A percentile compares a stretch with the other conserved stretches of the same genome.
Evolutionary conservation across 2,329 filamentous ascomycete species (phyloP).

Genomic region (Penicillium glabrum): DNA sequence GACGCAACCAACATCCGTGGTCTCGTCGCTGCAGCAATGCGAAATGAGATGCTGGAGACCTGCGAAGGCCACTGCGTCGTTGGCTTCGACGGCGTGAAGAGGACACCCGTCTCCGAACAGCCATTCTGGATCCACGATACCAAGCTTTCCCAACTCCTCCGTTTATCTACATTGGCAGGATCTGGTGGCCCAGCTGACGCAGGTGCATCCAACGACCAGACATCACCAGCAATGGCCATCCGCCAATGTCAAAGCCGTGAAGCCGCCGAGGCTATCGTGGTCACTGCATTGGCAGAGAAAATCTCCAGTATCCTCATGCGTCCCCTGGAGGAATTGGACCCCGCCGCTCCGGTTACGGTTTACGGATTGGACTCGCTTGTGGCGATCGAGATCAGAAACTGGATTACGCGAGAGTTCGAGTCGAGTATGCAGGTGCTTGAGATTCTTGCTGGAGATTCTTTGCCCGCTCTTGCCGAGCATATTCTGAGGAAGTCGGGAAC

Average conservation of each 20-base stretch:
- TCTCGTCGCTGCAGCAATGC: slow-evolving; percentile 22
- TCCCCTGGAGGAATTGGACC: slow-evolving; percentile 20
- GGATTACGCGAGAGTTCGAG: slow-evolving; percentile 25
- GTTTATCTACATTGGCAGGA: slow-evolving; percentile 19
- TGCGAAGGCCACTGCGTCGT: slow-evolving; percentile 22
- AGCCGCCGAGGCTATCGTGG: slow-evolving; percentile 6
- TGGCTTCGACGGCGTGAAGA: slow-evolving; percentile 21
- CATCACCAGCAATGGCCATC: slow-evolving; percentile 17
- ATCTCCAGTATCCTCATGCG: slow-evolving; percentile 24
- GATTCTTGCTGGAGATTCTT: slow-evolving; percentile 23
- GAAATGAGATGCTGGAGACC: slow-evolving; percentile 19
- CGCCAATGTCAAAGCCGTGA: slow-evolving; percentile 12
- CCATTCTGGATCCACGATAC: slow-evolving; percentile 23
- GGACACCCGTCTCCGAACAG: slow-evolving; percentile 14
- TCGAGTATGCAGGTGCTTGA: slow-evolving; percentile 27
- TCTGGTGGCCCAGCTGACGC: slow-evolving; percentile 5
- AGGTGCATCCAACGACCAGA: slow-evolving; percentile 5
- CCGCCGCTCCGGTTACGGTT: slow-evolving; percentile 14
- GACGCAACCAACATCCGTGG: slow-evolving; percentile 22
- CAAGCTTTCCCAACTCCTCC: slow-evolving; percentile 20
- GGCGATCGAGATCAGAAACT: slow-evolving; percentile 33
- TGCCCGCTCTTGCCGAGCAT: slow-evolving; percentile 19
- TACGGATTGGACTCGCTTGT: slow-evolving; percentile 32
- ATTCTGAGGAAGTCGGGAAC: slow-evolving; percentile 26
- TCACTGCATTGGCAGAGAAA: slow-evolving; percentile 13